Evolutionary conservation across 2,329 filamentous ascomycete genomes (phyloP), one percentile per base, ranked within the genome.

Genomic region (Fusarium vanettenii): DNA sequence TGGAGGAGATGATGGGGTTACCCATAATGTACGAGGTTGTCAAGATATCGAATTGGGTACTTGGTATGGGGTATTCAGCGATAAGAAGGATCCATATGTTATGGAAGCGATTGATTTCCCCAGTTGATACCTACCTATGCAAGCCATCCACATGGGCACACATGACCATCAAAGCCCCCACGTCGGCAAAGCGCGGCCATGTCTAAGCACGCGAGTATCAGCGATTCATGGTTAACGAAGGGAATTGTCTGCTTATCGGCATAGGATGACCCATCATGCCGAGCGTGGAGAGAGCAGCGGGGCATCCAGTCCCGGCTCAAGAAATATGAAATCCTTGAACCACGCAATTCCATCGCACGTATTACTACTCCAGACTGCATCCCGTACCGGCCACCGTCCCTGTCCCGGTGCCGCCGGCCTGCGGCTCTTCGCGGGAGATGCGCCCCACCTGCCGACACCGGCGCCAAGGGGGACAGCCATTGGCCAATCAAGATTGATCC

Each of bases 101-200:
- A 22, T 27, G 43, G 43, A 25, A 56, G 29, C 31, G n/a, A 14
- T 22, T n/a, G n/a, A 56, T 35, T 35, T 25, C 52, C 52, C 52
- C 31, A 56, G 52, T 56, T 14, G 31, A 35, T 56, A 16, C 18
- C 29, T 13, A 56, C 11, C n/a, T 8, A 35, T 35, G 52, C n/a
- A 31, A 31, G 48, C 48, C 48, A 55, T 35, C 33, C 55, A 57
- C 25, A 41, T 64, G 56, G 59, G 69, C 60, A 60, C 76, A 77
- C 76, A 75, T 78, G 76, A 78, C 65, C 66, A 62, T 56, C 22
- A 43, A 67, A 60, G 43, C 63, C 75, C 75, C 73, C 72, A 69
- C 72, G 70, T 73, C 77, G 77, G 77, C 77, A 79, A 79, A 79
- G 60, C 70, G 77, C 77, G 77, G 77, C 67, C 57, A 63, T 64